Percentiles rank a stretch among this genome's conserved stretches.
Conservation (phyloP, 257 asterid genomes). For the Solanum ossicruentum region DNA sequence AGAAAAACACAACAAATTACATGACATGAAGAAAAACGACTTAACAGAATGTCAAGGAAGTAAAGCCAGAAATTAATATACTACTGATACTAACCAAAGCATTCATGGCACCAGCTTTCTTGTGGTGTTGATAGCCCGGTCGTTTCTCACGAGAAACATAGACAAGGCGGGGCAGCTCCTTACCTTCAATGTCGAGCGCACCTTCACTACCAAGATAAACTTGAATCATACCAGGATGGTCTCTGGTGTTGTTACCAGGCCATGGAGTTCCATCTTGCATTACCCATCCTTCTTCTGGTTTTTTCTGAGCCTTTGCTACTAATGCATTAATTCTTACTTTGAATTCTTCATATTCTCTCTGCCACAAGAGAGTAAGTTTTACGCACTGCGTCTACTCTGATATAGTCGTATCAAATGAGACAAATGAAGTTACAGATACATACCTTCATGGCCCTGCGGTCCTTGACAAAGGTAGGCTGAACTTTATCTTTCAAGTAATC, state of each 20-base stretch:
- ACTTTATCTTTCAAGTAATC: conserved; percentile 76
- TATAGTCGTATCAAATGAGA: neutral
- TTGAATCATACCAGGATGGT: conserved; percentile 94
- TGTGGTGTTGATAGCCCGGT: conserved; percentile 76
- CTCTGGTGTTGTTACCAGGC: conserved; percentile 84
- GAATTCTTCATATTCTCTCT: conserved; percentile 86
- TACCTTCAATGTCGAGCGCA: conserved; percentile 82
- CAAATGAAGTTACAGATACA: neutral
- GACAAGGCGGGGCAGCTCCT: conserved; percentile 67
- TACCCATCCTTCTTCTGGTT: conserved; percentile 91
- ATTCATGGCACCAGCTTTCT: conserved; percentile 89
- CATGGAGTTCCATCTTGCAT: conserved; percentile 89
- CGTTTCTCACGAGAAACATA: conserved; percentile 83
- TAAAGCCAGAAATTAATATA: neutral
- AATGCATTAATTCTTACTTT: conserved; percentile 65
- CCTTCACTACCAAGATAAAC: conserved; percentile 79
- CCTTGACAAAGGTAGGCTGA: conserved; percentile 75
- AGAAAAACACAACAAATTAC: neutral
- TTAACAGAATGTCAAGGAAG: neutral
- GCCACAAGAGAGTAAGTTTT: neutral
- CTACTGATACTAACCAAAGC: conserved; percentile 35
- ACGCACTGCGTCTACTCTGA: neutral
- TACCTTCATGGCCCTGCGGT: conserved; percentile 89
- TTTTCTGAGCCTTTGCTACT: conserved; percentile 77
- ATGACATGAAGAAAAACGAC: neutral